Evolutionary conservation across 2,329 filamentous ascomycete species (phyloP).

Genomic region (Trichoderma harzianum): DNA sequence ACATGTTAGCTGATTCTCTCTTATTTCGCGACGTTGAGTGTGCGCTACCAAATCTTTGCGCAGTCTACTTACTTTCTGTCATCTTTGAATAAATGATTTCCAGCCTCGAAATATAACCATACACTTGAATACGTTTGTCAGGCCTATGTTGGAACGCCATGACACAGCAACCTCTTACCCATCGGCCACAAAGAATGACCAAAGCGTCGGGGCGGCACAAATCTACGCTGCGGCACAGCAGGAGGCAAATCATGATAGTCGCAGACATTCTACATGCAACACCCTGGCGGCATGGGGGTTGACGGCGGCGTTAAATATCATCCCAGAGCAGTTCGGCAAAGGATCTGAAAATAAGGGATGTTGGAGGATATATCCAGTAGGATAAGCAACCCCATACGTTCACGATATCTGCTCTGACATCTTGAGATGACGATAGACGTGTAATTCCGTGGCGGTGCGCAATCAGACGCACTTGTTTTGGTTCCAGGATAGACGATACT

Average conservation of each 20-base stretch:
- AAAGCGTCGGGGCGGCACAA: neutral
- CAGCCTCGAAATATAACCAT: neutral
- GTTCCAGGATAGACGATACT: neutral
- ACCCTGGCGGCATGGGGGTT: conserved; percentile 14
- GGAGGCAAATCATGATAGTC: neutral
- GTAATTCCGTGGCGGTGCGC: neutral
- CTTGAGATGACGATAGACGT: conserved; percentile 1
- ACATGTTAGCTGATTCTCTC: neutral
- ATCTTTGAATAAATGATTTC: neutral
- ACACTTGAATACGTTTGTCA: neutral
- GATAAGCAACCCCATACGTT: neutral
- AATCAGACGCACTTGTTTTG: neutral
- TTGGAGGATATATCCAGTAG: conserved; percentile 10
- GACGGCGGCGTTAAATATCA: conserved; percentile 3
- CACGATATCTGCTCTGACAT: neutral
- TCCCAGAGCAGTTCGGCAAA: neutral
- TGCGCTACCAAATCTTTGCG: neutral
- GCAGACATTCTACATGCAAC: neutral
- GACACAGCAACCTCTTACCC: neutral
- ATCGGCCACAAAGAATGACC: neutral
- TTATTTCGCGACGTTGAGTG: neutral
- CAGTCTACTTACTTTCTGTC: neutral
- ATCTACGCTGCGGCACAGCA: neutral
- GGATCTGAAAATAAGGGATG: neutral
- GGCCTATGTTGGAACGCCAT: conserved; percentile 9